Base-by-base conservation (phyloP, 768 basidiomycete species). In the Pholiota conissans region DNA sequence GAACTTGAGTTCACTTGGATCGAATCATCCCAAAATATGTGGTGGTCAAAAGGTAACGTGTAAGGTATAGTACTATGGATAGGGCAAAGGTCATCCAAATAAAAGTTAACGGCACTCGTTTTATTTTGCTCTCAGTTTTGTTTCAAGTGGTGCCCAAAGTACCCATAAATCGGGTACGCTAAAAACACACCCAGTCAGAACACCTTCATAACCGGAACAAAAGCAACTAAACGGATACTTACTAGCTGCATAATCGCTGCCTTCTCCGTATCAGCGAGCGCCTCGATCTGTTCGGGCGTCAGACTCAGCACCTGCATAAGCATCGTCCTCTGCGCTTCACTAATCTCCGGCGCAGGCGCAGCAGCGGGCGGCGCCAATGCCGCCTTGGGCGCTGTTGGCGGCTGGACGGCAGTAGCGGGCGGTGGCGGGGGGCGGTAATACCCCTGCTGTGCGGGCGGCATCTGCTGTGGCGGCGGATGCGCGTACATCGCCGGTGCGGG, bases 261-360 rank as follows among this genome's bases (percentile, higher is more conserved):
- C 30, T 89, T 80, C 64, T 96, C 93, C 1, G 80, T 78, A 4
- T 90, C 87, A 27, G 93, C 90, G 49, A 97, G 74, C 7, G 83
- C 83, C 47, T 86, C 86, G 60, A 98, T 90, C 70, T 96, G 93
- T 45, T 91, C 93, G 46, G 79, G 86, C 1, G 89, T 88, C 67
- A 98, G 71, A 59, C 79, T 83, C 29, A 98, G 74, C 0, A 98
- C 94, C 74, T 95, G 93, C 72, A 93, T 80, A 52, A 97, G 69
- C 86, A 96, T 90, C 30, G 83, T 80, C 47, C 84, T 78, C 62
- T 89, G 84, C 27, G 74, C 70, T 49, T 86, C 79, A 65, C 76
- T 79, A 56, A 86, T 75, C 27, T 80, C 76, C 16, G 78, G 68
- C 14, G 67, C 63, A 53, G 71, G 68, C 16, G 67, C 63, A 53